A percentile compares a stretch with the other conserved stretches of the same genome.
Conservation (phyloP, 331 rosid genomes). For the Rosa hybrid region DNA sequence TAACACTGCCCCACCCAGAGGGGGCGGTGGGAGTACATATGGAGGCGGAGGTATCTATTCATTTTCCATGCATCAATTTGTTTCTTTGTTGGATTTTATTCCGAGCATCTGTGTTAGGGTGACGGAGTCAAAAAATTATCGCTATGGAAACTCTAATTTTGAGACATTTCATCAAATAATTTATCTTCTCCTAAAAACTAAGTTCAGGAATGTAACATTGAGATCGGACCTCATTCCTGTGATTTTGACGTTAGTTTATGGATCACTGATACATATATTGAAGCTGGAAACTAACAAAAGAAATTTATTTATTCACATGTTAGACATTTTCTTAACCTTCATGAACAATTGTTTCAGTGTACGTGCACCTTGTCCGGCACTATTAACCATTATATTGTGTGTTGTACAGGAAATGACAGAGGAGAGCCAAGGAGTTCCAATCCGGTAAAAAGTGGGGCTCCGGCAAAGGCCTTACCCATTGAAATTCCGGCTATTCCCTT, state of each 20-base stretch:
- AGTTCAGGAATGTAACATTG: neutral
- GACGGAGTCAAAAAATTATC: neutral
- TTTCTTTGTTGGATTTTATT: neutral
- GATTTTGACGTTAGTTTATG: neutral
- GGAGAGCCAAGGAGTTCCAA: slow-evolving; percentile 83
- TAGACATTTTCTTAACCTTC: neutral
- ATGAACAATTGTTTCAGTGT: neutral
- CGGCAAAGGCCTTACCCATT: slow-evolving; percentile 75
- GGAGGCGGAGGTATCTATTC: slow-evolving; percentile 42
- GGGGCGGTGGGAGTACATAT: slow-evolving; percentile 70
- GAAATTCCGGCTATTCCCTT: slow-evolving; percentile 66
- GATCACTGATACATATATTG: neutral
- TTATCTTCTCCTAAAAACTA: neutral
- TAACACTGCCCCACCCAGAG: slow-evolving; percentile 70
- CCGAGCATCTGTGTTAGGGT: too few relatives aligned
- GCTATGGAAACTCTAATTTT: neutral
- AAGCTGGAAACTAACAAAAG: neutral
- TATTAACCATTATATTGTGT: neutral
- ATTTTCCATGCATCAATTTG: neutral
- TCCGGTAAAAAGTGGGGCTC: slow-evolving; percentile 55
- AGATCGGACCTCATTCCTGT: too few relatives aligned
- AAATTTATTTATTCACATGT: neutral
- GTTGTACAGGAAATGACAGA: slow-evolving; percentile 57
- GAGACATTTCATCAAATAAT: neutral
- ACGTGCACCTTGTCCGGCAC: neutral